A percentile compares a stretch with the other conserved stretches of the same genome.
phyloP scores from a whole-genome alignment of 2,329 filamentous ascomycete genomes.

The Polychaeton citri region DNA sequence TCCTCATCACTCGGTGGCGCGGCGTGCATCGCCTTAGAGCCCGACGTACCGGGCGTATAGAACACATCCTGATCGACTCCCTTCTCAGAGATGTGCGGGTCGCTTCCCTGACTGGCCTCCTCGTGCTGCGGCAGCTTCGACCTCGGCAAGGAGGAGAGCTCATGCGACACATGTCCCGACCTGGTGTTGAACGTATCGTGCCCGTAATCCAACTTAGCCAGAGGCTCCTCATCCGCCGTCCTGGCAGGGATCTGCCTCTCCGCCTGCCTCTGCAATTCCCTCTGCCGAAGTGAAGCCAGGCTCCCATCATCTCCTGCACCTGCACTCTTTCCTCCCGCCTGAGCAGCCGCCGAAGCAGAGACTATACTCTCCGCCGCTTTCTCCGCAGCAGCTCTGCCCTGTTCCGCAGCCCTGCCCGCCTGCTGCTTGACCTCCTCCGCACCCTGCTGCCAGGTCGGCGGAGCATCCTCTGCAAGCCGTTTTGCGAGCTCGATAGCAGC shows the following conservation, averaged over 20 bases:
- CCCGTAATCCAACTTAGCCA: constrained; percentile 20
- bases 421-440: constrained; percentile 2
- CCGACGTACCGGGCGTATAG: constrained; percentile 17
- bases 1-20: constrained; percentile 21
- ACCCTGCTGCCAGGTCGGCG: not conserved
- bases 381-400: constrained; percentile 4
- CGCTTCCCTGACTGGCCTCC: constrained; percentile 31
- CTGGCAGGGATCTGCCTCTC: constrained; percentile 40
- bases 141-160: constrained; percentile 39
- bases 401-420: constrained; percentile 1
- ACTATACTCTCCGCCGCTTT: constrained; percentile 15
- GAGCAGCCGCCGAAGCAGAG: constrained; percentile 3
- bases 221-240: constrained; percentile 30
- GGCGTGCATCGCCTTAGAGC: constrained; percentile 18
- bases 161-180: constrained; percentile 32
- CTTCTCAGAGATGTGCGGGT: constrained; percentile 27
- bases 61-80: constrained; percentile 44
- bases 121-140: constrained; percentile 42
- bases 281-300: constrained; percentile 12
- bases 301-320: constrained; percentile 23
- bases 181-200: constrained; percentile 45
- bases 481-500: constrained; percentile 47
- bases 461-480: constrained; percentile 38
- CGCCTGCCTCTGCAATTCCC: constrained; percentile 31
- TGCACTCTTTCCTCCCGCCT: constrained; percentile 5